These are phyloP conservation scores for Pseudogymnoascus sp. DNA, from an alignment of 2,329 filamentous ascomycete species.

Conservation along the genomic window DNA sequence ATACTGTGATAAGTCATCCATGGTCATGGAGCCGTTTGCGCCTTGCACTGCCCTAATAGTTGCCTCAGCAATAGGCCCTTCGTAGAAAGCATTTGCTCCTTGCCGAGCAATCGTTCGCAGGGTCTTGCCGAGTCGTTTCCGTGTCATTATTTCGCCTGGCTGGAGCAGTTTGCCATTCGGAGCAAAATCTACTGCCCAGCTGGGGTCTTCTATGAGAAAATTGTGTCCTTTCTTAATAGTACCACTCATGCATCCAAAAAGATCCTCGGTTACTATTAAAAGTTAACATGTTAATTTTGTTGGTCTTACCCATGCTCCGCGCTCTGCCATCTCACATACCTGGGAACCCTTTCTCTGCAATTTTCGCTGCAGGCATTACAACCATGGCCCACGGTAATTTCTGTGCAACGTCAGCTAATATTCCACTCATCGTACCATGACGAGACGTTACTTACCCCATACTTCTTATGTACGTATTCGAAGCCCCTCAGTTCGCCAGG, in stretches of 20 bases:
- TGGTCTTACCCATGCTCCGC: background rate
- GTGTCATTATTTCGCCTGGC: slow-evolving; percentile 55
- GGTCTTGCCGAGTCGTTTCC: slow-evolving; percentile 58
- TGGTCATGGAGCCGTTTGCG: slow-evolving; percentile 58
- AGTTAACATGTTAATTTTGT: slow-evolving; percentile 15
- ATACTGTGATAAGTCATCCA: slow-evolving; percentile 59
- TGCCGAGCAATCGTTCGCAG: slow-evolving; percentile 52
- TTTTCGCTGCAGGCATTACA: slow-evolving; percentile 62
- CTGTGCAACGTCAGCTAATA: slow-evolving; percentile 24
- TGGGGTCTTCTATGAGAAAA: slow-evolving; percentile 52
- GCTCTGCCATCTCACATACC: slow-evolving; percentile 18
- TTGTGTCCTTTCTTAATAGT: slow-evolving; percentile 39
- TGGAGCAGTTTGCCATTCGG: slow-evolving; percentile 50
- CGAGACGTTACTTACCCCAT: slow-evolving; percentile 42
- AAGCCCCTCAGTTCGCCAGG: slow-evolving; percentile 72
- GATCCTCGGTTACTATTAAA: slow-evolving; percentile 55
- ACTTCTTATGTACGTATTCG: slow-evolving; percentile 66
- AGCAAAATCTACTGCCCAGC: slow-evolving; percentile 62
- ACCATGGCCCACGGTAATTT: slow-evolving; percentile 61
- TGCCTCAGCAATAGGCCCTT: slow-evolving; percentile 51
- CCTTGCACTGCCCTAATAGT: slow-evolving; percentile 51
- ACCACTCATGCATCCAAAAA: slow-evolving; percentile 62
- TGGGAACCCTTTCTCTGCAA: slow-evolving; percentile 65
- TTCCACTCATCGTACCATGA: background rate
- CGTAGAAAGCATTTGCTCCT: slow-evolving; percentile 55